These are phyloP conservation scores for Mollisia scopiformis DNA, from an alignment of 2,329 filamentous ascomycete genomes.

Conservation along the genomic window DNA sequence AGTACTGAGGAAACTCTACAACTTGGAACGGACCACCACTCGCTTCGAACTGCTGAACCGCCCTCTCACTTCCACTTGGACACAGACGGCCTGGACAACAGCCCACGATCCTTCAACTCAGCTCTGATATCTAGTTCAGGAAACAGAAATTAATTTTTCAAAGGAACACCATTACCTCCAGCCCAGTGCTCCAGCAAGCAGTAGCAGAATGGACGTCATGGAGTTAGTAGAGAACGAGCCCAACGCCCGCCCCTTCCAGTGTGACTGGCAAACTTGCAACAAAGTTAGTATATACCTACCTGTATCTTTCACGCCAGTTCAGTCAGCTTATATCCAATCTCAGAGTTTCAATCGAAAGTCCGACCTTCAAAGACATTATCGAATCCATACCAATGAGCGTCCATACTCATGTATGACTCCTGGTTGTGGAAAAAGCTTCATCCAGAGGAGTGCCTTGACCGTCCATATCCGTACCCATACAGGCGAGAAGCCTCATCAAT, in stretches of 20 bases:
- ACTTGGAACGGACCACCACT: conserved; percentile 1
- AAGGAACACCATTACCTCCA: not conserved
- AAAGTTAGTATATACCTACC: conserved; percentile 50
- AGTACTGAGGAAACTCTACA: not conserved
- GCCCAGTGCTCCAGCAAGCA: not conserved
- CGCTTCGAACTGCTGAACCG: conserved; percentile 1
- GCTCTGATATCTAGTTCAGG: conserved; percentile 1
- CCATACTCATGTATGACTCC: conserved; percentile 64
- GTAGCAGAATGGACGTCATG: conserved; percentile 60
- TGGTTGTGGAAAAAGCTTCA: conserved; percentile 71
- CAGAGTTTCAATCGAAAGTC: conserved; percentile 76
- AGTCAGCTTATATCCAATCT: conserved; percentile 10
- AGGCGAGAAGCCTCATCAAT: conserved; percentile 73
- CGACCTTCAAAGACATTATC: conserved; percentile 69
- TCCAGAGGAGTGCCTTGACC: conserved; percentile 70
- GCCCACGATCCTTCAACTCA: not conserved
- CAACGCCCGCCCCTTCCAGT: conserved; percentile 63
- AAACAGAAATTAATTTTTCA: not conserved
- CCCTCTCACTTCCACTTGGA: not conserved
- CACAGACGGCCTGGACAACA: not conserved
- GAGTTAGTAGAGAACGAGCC: conserved; percentile 68
- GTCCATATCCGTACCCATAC: conserved; percentile 74
- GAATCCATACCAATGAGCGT: conserved; percentile 73
- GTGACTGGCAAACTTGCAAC: conserved; percentile 63
- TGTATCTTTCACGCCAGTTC: not conserved